These are phyloP conservation scores for Tetracentron sinense DNA, from an alignment of 164 flowering plant genomes.

Conservation along the genomic window DNA sequence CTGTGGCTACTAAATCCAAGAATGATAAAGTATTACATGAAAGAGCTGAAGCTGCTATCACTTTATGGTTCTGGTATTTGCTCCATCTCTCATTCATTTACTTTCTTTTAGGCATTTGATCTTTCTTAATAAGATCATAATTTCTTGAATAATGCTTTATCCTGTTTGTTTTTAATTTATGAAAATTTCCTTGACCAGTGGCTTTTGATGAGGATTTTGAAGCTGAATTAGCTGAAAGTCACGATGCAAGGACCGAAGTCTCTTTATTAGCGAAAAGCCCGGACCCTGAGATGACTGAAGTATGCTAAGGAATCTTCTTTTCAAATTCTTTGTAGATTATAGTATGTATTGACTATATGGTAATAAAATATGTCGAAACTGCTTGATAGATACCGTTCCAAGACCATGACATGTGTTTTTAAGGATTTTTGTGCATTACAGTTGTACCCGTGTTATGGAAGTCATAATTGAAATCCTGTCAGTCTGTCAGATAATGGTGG, in stretches of 20 bases:
- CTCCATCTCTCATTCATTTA: not conserved
- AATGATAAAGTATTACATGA: constrained; percentile 62
- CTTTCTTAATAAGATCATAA: not conserved
- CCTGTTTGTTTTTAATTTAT: constrained; percentile 1
- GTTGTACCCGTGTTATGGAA: too few relatives aligned
- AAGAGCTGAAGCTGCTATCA: constrained; percentile 80
- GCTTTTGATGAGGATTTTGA: constrained; percentile 99
- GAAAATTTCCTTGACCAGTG: constrained; percentile 45
- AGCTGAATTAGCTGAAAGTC: constrained; percentile 75
- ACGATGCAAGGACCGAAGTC: constrained; percentile 73
- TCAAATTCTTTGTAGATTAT: not conserved
- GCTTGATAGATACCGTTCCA: too few relatives aligned
- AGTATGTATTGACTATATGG: not conserved
- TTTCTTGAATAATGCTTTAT: not conserved
- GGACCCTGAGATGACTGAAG: constrained; percentile 76
- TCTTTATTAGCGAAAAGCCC: constrained; percentile 59
- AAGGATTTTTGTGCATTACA: too few relatives aligned
- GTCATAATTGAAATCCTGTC: too few relatives aligned
- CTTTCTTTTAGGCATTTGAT: not conserved
- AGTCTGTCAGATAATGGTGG: too few relatives aligned
- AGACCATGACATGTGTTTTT: too few relatives aligned
- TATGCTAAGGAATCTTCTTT: constrained; percentile 23
- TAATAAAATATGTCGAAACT: not conserved
- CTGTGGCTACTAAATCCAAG: constrained; percentile 76
- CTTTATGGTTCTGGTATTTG: constrained; percentile 84